These are phyloP conservation scores for Suillus plorans DNA, from an alignment of 768 basidiomycete species.

Conservation along the genomic window DNA sequence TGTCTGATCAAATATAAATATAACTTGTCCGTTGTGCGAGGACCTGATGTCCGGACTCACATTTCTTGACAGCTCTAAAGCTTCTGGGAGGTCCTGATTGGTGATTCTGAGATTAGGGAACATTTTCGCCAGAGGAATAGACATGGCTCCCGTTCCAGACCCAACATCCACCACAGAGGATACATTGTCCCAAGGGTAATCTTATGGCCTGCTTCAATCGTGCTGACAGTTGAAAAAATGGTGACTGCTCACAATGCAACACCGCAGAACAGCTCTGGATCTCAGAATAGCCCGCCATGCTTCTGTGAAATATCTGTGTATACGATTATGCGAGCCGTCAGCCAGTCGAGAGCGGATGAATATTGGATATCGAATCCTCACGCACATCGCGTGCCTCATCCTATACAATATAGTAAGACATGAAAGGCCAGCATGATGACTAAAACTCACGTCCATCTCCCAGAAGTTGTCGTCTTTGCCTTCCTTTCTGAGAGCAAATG, in stretches of 20 bases:
- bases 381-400: slow-evolving; percentile 18
- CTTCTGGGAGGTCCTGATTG: too few relatives aligned
- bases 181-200: too few relatives aligned
- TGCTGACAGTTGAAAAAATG: not conserved
- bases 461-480: slow-evolving; percentile 21
- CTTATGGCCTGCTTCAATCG: too few relatives aligned
- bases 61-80: too few relatives aligned
- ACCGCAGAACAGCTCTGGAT: slow-evolving; percentile 24
- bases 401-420: slow-evolving; percentile 7
- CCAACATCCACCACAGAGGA: too few relatives aligned
- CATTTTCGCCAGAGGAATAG: too few relatives aligned
- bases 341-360: not conserved
- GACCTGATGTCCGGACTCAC: too few relatives aligned
- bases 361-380: too few relatives aligned
- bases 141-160: too few relatives aligned
- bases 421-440: not conserved
- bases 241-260: slow-evolving; percentile 18
- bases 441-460: slow-evolving; percentile 24
- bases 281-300: slow-evolving; percentile 21
- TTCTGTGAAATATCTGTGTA: slow-evolving; percentile 20
- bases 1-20: too few relatives aligned
- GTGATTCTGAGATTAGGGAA: too few relatives aligned
- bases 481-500: slow-evolving; percentile 17
- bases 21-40: too few relatives aligned
- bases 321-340: not conserved